These are phyloP conservation scores for Rutidosis leptorrhynchoides DNA, from an alignment of 129 eudicot species.

Conservation along the genomic window DNA sequence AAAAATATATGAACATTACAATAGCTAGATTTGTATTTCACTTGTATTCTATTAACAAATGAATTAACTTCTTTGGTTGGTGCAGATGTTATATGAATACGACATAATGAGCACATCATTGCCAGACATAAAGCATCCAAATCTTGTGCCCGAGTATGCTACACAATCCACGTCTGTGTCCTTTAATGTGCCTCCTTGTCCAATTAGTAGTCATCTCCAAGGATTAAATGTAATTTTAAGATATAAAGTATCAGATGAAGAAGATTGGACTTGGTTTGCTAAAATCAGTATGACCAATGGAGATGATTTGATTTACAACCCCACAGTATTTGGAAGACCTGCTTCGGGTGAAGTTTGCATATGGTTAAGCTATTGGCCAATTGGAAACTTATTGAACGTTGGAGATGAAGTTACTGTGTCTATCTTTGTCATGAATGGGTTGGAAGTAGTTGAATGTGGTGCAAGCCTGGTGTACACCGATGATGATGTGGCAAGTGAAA, in stretches of 20 bases:
- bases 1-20: too few species aligned
- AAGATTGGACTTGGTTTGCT: conserved; percentile 4
- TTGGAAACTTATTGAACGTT: conserved; percentile 11
- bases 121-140: background rate
- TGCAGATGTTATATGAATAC: conserved; percentile 2
- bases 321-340: conserved; percentile 22
- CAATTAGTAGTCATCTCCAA: background rate
- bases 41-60: background rate
- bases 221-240: conserved; percentile 11
- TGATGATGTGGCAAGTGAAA: background rate
- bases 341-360: conserved; percentile 3
- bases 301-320: conserved; percentile 25
- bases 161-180: background rate
- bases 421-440: conserved; percentile 13
- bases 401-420: conserved; percentile 24
- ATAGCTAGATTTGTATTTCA: background rate
- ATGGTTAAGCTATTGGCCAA: conserved; percentile 40
- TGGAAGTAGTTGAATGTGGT: conserved; percentile 21
- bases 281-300: conserved; percentile 4
- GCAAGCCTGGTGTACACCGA: conserved; percentile 31
- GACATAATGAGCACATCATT: conserved; percentile 8
- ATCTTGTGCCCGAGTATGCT: background rate
- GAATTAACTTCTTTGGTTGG: background rate
- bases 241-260: background rate
- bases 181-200: conserved; percentile 5